Evolutionary conservation across 352 stramenopile genomes (phyloP), one percentile per base, ranked within the genome.

Genomic region (Phytophthora lateralis): DNA sequence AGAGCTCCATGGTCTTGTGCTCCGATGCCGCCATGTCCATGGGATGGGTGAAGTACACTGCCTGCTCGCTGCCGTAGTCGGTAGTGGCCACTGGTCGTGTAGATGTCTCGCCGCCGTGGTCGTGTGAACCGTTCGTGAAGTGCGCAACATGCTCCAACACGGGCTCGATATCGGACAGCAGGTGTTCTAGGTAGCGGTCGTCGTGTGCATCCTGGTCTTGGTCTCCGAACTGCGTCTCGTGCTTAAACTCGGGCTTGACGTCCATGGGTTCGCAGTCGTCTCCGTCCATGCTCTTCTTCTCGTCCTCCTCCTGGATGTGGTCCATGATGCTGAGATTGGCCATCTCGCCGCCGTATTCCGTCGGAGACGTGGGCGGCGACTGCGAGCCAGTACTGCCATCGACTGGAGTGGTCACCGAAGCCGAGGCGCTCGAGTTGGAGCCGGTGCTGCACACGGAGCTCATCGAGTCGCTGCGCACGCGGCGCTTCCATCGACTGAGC

Each of bases 401-500:
- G n/a, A 18, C 52, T 7, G 57, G 52, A 30, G 62, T 53, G 10
- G 55, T 74, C 24, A 52, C 57, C 5, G 46, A 44, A 21, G 65
- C 57, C 24, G 66, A 63, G 11, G 53, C 50, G 55, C 54, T 78
- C 2, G 51, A 71, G n/a, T 69, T 70, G 43, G 60, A 60, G 3
- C 60, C 60, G 0, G 47, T 42, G 0, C 53, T 67, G 3, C 21
- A 24, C 21, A 6, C 26, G 26, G 26, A 30, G 29, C 61, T 51
- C 10, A 69, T 54, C 37, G 70, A 68, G 27, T 78, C 62, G 35
- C 67, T 72, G 42, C 67, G 73, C 17, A 85, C 72, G 41, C 76
- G 76, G 32, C 73, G 71, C 45, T 81, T 80, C 75, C 76, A 87
- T 21, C 77, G 77, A 50, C 49, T 75, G 49, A 89, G 75, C 51